Percentiles rank a stretch among this genome's conserved stretches.
Evolutionary conservation across 805 yeast genomes (phyloP).

Genomic region (Kuraishia borneana): DNA sequence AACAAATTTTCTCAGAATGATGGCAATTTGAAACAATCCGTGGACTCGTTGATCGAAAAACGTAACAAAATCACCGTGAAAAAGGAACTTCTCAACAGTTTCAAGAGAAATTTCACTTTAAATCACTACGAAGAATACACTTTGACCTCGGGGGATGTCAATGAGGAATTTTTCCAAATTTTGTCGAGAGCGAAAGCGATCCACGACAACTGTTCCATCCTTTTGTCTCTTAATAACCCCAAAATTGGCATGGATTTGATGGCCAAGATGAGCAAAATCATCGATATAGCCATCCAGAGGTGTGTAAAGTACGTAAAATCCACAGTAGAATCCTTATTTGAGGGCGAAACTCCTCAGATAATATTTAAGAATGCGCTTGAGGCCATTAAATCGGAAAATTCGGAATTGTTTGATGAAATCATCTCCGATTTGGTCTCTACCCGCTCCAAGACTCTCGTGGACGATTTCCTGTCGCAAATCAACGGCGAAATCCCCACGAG

Average conservation of each 20-base stretch:
- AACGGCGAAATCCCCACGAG: conserved; percentile 14
- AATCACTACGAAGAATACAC: conserved; percentile 61
- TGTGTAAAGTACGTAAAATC: conserved; percentile 28
- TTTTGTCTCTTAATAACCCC: conserved; percentile 62
- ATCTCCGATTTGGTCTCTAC: conserved; percentile 53
- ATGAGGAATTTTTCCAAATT: conserved; percentile 40
- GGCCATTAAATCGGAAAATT: conserved; percentile 21
- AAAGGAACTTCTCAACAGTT: conserved; percentile 36
- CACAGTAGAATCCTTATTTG: conserved; percentile 10
- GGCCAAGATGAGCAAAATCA: conserved; percentile 38
- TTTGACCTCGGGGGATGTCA: conserved; percentile 33
- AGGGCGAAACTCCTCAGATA: conserved; percentile 1
- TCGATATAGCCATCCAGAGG: conserved; percentile 43
- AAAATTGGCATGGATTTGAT: conserved; percentile 56
- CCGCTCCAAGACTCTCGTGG: conserved; percentile 52
- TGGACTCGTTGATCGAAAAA: conserved; percentile 16
- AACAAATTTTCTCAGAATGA: conserved; percentile 14
- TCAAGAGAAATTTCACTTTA: conserved; percentile 55
- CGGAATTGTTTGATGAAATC: conserved; percentile 45
- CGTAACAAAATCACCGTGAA: conserved; percentile 30
- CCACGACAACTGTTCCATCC: conserved; percentile 53
- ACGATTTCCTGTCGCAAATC: conserved; percentile 57
- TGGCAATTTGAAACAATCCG: conserved; percentile 7
- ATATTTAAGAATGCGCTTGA: conserved; percentile 18
- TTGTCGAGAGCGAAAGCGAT: conserved; percentile 54